Evolutionary conservation across 2,329 filamentous ascomycete species (phyloP), one percentile per base, ranked within the genome.

Genomic region (Colletotrichum ledebouriae): DNA sequence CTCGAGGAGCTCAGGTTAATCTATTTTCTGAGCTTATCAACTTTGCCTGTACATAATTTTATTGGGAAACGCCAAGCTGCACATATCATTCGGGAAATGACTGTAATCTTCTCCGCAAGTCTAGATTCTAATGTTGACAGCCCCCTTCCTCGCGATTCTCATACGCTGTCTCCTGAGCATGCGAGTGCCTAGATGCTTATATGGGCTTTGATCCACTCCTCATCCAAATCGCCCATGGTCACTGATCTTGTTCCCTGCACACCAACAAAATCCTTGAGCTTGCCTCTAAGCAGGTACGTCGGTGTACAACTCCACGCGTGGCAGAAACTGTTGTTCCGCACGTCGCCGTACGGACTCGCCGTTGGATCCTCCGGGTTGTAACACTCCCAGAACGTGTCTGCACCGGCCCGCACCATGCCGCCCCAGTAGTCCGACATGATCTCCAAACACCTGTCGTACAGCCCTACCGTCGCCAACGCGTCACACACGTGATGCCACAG

Each of bases 221-320:
- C 37, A 11, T 68, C 65, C 47, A 64, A n/a, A 2, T 34, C 37
- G 4, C 65, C 65, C 60, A 68, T 34, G 2, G 47, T 59, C 4
- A 59, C 60, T n/a, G 60, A 12, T 11, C 7, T 53, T 1, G 22
- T 49, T 4, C 25, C 41, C 13, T 59, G 15, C 4, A 68, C 60
- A 2, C 60, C 65, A 10, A 59, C 33, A 15, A 55, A 64, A 3
- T 47, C 53, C 22, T 41, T 68, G 46, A 72, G 34, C 46, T 68
- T 71, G 13, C 37, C 60, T 50, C 75, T 71, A 4, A 77, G 67
- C 42, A 77, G 50, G 63, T 76, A 76, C 15, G 74, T 74, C 1
- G 75, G 74, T 13, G 75, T 77, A 58, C 76, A 78, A 63, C 73
- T 75, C 76, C 76, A 78, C 1, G 76, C 76, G 73, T 78, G 76